Base-by-base conservation (phyloP, 83 land plant genomes). In the Thuja plicata region DNA sequence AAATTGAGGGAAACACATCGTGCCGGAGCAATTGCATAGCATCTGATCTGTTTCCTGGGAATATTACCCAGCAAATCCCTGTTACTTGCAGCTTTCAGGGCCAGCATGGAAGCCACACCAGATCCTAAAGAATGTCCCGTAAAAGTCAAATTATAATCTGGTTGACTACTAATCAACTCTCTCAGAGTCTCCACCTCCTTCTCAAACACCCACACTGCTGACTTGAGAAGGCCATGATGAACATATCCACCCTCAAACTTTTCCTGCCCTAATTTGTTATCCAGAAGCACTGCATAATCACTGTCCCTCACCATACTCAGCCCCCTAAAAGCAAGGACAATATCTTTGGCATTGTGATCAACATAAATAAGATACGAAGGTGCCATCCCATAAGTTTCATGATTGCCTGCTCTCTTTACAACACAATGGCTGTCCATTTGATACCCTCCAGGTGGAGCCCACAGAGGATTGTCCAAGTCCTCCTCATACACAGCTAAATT, bases 51-150 rank as follows among this genome's bases (percentile, higher is more conserved):
- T 3, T 84, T 88, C 93, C 97, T 92, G 12, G 93, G 92, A 32
- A 98, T 93, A 74, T 94, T 95, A 10, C 94, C 97, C 24, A 98
- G 46, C 57, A 78, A 37, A 9, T 95, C 92, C 45, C 93, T 74
- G 86, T 97, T 94, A 34, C 95, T 95, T 12, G 92, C 96, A 60
- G 90, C 93, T n/a, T 94, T 85, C 52, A 97, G 87, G 34, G 96
- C 88, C 89, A 96, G 41, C 89, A 98, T 84, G 46, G 99, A 86
- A 37, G 97, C 99, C 43, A 98, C 95, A 13, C 99, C 99, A 0
- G 99, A 96, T 12, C 99, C 99, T 84, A 98, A 87, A 35, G 99
- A 98, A 48, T 98, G 99, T 46, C 99, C 99, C 1, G 95, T 94
- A 88, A 96, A 94, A 35, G 93, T 92, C 91, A 98, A 78, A 48